Evolutionary conservation across 129 eudicot genomes (phyloP).

Genomic region (Calendula officinalis): DNA sequence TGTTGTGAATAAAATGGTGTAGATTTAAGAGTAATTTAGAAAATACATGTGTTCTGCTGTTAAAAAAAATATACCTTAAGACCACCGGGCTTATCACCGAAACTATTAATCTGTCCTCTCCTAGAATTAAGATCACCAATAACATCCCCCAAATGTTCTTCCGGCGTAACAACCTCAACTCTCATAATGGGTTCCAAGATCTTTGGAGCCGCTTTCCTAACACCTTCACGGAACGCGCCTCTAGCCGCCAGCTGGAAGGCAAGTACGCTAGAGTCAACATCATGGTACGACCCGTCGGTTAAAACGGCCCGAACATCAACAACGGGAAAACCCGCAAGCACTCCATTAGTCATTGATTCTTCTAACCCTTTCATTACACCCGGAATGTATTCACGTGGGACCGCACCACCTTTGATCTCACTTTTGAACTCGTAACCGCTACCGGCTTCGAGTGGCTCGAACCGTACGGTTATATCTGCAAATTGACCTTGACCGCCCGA

Average conservation of each 20-base stretch:
- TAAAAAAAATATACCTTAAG: conserved; percentile 59
- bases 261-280: conserved; percentile 84
- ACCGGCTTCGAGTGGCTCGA: conserved; percentile 81
- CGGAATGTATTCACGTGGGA: conserved; percentile 81
- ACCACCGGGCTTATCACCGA: conserved; percentile 91
- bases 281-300: conserved; percentile 85
- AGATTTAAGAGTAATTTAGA: too few relatives aligned
- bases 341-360: conserved; percentile 74
- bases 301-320: conserved; percentile 82
- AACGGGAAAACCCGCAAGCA: conserved; percentile 85
- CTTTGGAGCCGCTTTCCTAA: conserved; percentile 74
- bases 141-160: conserved; percentile 94
- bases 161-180: conserved; percentile 94
- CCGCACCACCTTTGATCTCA: conserved; percentile 91
- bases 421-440: conserved; percentile 83
- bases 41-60: too few relatives aligned
- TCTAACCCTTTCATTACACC: conserved; percentile 89
- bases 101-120: conserved; percentile 87
- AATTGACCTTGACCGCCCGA: conserved; percentile 94
- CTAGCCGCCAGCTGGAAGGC: conserved; percentile 94
- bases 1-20: too few relatives aligned
- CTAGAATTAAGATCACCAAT: conserved; percentile 93
- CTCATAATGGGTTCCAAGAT: conserved; percentile 86
- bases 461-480: conserved; percentile 71
- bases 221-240: conserved; percentile 80